A percentile compares a stretch with the other conserved stretches of the same genome.
Conservation (phyloP, 495 filamentous ascomycete genomes). For the Viridothelium virens region DNA sequence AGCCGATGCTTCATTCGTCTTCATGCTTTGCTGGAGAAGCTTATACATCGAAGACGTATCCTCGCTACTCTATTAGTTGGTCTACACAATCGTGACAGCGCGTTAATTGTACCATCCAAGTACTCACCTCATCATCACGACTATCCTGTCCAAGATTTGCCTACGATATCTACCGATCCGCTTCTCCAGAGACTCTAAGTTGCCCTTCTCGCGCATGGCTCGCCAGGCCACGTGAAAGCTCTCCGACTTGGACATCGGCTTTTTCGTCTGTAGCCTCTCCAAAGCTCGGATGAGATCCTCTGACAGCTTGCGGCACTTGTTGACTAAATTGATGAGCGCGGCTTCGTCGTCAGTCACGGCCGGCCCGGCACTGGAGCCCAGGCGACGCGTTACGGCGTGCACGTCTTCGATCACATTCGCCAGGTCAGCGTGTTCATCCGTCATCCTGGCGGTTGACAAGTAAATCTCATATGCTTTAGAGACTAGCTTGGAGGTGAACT, state of each 20-base stretch:
- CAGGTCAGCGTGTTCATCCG: neutral
- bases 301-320: neutral
- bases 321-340: neutral
- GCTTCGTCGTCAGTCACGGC: slow-evolving; percentile 5
- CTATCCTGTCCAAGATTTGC: neutral
- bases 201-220: neutral
- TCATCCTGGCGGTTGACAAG: neutral
- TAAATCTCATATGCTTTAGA: neutral
- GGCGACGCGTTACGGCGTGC: slow-evolving; percentile 1
- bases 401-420: slow-evolving; percentile 6
- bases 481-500: slow-evolving; percentile 6
- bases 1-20: neutral
- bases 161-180: neutral
- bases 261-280: slow-evolving; percentile 2
- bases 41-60: slow-evolving; percentile 4
- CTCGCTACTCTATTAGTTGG: neutral
- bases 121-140: slow-evolving; percentile 7
- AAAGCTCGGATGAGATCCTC: slow-evolving; percentile 1
- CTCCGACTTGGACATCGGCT: neutral
- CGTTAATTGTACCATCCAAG: neutral
- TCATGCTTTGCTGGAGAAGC: slow-evolving; percentile 8
- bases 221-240: slow-evolving; percentile 3
- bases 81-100: neutral
- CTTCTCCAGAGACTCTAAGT: slow-evolving; percentile 6
- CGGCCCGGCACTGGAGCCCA: neutral